Evolutionary conservation across 805 yeast genomes (phyloP).

Genomic region (Yarrowia keelungensis): DNA sequence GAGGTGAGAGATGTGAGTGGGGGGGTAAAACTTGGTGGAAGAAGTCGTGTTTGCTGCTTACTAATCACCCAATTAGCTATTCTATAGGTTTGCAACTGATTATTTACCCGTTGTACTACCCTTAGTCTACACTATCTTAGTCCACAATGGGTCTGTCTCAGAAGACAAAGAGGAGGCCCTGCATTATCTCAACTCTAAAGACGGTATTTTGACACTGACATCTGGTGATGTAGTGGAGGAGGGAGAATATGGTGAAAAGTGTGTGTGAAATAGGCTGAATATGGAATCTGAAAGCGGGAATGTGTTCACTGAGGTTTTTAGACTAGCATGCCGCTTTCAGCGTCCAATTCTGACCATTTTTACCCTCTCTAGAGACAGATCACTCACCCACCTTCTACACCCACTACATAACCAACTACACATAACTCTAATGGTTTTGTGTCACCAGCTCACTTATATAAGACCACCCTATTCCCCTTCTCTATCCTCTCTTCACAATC

Average conservation of each 20-base stretch:
- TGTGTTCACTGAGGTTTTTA: too few species aligned
- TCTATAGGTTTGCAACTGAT: too few species aligned
- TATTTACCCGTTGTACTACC: background rate
- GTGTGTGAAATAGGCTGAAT: too few species aligned
- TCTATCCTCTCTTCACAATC: background rate
- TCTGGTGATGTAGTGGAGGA: background rate
- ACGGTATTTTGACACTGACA: background rate
- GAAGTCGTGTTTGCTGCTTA: too few species aligned
- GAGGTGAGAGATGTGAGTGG: background rate
- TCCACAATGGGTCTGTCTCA: background rate
- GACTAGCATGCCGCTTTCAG: background rate
- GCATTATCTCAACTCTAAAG: constrained; percentile 33
- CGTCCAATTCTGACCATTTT: background rate
- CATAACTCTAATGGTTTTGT: constrained; percentile 13
- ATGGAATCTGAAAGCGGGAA: too few species aligned
- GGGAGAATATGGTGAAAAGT: too few species aligned
- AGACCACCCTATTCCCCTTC: background rate
- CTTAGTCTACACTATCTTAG: background rate
- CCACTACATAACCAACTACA: background rate
- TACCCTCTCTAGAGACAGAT: background rate
- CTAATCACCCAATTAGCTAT: too few species aligned
- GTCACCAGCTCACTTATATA: background rate
- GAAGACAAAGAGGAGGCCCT: constrained; percentile 1
- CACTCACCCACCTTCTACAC: too few species aligned
- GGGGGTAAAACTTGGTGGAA: too few species aligned